Conservation (phyloP, 78 protist genomes). For the Guillardia theta region DNA sequence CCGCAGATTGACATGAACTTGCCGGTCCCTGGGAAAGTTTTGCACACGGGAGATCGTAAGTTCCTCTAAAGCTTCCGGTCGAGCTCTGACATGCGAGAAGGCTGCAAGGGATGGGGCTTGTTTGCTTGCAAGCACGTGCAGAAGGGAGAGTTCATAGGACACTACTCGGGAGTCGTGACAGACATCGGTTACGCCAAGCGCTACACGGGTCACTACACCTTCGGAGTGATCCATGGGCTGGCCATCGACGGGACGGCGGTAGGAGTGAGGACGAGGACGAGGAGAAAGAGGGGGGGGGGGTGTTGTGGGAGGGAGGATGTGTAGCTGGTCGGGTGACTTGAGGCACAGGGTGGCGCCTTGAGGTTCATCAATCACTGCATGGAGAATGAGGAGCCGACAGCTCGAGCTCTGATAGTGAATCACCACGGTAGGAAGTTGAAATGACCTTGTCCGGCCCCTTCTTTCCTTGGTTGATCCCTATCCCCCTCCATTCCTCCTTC, state of each 20-base stretch:
- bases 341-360: too few species aligned
- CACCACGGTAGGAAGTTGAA: too few species aligned
- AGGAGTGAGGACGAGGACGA: too few species aligned
- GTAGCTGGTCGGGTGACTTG: too few species aligned
- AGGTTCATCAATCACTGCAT: background rate
- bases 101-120: background rate
- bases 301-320: too few species aligned
- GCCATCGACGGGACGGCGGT: background rate
- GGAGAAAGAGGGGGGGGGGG: too few species aligned
- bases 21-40: background rate
- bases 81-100: too few species aligned
- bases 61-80: too few species aligned
- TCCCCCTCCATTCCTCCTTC: too few species aligned
- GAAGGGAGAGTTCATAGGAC: constrained; percentile 2
- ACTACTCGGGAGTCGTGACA: background rate
- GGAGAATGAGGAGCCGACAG: background rate
- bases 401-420: background rate
- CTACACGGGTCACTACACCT: background rate
- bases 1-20: background rate
- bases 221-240: constrained; percentile 28
- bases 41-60: background rate
- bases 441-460: too few species aligned
- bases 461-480: too few species aligned
- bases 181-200: constrained; percentile 7
- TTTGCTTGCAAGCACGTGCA: background rate